Evolutionary conservation across 768 basidiomycete species (phyloP), one percentile per base, ranked within the genome.

Genomic region (Collybia sp.): DNA sequence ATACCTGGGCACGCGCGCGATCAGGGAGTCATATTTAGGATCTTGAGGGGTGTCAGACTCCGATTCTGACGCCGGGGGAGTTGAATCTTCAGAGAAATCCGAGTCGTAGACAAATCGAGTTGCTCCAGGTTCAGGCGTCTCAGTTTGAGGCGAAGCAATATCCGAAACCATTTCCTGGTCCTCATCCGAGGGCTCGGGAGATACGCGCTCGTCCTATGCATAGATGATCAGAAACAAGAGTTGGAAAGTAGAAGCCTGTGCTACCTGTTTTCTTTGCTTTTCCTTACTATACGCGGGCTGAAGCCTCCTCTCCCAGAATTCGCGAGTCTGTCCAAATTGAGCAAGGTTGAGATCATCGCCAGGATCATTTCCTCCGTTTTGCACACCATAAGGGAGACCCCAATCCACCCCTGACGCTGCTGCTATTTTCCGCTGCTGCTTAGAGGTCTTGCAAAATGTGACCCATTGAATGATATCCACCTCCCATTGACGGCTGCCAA

Each of bases 1-100:
- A 41, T 63, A 62, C 33, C 53, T 51, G 3, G 76, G 78, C 39
- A 79, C 59, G 38, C 44, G 54, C 38, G 47, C 53, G 45, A 47
- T 12, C 30, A 66, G 44, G 20, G 19, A 40, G 34, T 49, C 45
- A 40, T 51, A 51, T 52, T 60, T 45, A 39, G 41, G 44, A 15
- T 47, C 42, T 8, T 36, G 6, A 25, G 35, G 35, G 6, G 17
- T 13, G 17, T 62, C 65, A 1, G 59, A 43, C 33, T 71, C 62
- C 9, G 71, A 66, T 36, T 72, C 71, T 1, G 72, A 60, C n/a
- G 62, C 68, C 5, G 71, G 64, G 11, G 62, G 63, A 16, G 75
- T 72, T 3, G 79, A 79, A 6, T 59, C 55, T n/a, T 74, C 72
- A 10, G 76, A 77, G 56, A 83, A 83, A 53, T 84, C 82, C 0